Evolutionary conservation across 305 asterid genomes (phyloP).

Genomic region (Petunia hybrid): DNA sequence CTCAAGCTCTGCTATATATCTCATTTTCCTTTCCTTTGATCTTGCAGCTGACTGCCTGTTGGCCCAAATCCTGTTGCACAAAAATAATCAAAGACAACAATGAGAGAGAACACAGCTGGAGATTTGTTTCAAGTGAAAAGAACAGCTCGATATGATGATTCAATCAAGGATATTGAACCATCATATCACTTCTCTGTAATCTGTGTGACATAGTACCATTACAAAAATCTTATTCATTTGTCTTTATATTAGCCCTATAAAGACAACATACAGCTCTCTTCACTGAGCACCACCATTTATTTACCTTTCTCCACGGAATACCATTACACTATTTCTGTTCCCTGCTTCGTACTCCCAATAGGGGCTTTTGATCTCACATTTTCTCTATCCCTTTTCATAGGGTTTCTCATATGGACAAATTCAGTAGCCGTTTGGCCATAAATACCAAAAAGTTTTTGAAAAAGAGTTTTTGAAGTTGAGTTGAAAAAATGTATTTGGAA

Average conservation of each 20-base stretch:
- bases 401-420: background rate
- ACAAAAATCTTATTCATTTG: background rate
- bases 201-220: background rate
- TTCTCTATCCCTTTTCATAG: background rate
- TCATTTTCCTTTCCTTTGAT: conserved; percentile 98
- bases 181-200: background rate
- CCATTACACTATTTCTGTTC: background rate
- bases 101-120: background rate
- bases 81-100: conserved; percentile 5
- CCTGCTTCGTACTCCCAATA: conserved; percentile 19
- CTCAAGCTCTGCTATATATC: conserved; percentile 98
- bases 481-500: too few relatives aligned
- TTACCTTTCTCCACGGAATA: conserved; percentile 4
- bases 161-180: background rate
- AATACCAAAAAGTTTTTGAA: too few relatives aligned
- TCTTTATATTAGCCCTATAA: conserved; percentile 14
- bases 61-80: conserved; percentile 86
- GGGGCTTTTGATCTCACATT: background rate
- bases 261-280: background rate
- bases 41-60: conserved; percentile 99
- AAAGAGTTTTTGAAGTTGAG: too few relatives aligned
- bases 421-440: too few relatives aligned
- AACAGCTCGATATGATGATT: background rate
- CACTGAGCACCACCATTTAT: conserved; percentile 1
- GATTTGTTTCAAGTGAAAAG: background rate